Base-by-base conservation (phyloP, 2,329 filamentous ascomycete species). In the Pseudocercospora crystallina region DNA sequence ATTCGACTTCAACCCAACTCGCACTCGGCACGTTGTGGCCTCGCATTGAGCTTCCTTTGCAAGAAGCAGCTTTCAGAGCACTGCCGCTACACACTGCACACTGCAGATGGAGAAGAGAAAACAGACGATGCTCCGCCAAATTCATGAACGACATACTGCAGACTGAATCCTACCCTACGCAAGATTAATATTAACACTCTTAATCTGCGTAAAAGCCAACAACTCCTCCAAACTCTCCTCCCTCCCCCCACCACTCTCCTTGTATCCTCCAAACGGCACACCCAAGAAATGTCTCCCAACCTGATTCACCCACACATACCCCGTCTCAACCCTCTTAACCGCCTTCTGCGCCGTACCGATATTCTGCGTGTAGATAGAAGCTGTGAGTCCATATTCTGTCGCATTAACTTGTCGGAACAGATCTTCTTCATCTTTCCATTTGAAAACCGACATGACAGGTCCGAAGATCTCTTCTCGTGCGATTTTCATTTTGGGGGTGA, bases 391-490 rank as follows among this genome's bases (percentile, higher is more conserved):
- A 35, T 59, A 57, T n/a, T 58, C 51, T 8, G 53, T 59, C 8
- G 41, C 39, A 39, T 60, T 60, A 13, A 55, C 58, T 14, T 47
- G 43, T 10, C 34, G 20, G 37, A 49, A 48, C 34, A 59, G 40
- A 2, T 54, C 58, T 7, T 47, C 51, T 34, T 58, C 57, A 20
- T 56, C 49, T 11, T 14, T 51, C 54, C 54, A 59, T 20, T 54
- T 58, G 46, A 58, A 52, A 2, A 59, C 52, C 5, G 44, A 43
- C 53, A 56, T 53, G 12, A 53, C 53, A 0, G 82, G 81, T 0
- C 82, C 82, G 53, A 85, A 85, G 0, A 84, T 74, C 53, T 85
- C 82, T 56, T 84, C 80, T 15, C 76, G 74, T 64, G 77, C 78
- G 43, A 83, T 76, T 50, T 68, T 73, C 77, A 81, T 82, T 58